These are phyloP conservation scores for Phytopythium vexans DNA, from an alignment of 352 stramenopile species.

Conservation along the genomic window DNA sequence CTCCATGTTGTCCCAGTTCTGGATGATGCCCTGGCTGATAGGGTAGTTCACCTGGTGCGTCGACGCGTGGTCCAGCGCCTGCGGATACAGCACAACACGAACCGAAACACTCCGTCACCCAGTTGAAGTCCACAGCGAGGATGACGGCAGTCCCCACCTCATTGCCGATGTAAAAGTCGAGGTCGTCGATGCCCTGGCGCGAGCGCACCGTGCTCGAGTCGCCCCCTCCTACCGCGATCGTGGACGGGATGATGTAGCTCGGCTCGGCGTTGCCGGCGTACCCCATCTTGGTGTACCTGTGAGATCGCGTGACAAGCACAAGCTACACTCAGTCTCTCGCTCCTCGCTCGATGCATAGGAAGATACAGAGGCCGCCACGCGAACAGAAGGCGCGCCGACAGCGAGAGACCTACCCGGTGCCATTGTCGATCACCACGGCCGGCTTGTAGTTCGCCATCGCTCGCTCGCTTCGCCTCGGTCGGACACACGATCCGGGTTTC, in stretches of 20 bases:
- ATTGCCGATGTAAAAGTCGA: constrained; percentile 96
- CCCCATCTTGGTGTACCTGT: constrained; percentile 96
- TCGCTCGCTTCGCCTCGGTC: not conserved
- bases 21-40: constrained; percentile 87
- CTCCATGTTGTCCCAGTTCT: constrained; percentile 97
- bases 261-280: constrained; percentile 93
- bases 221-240: constrained; percentile 78
- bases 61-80: constrained; percentile 81
- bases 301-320: not conserved
- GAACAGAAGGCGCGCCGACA: constrained; percentile 3
- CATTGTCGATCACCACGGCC: constrained; percentile 96
- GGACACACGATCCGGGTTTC: not conserved
- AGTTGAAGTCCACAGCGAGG: not conserved
- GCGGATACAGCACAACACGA: not conserved
- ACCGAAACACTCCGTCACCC: not conserved
- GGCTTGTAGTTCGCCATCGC: constrained; percentile 81
- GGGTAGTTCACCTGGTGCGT: constrained; percentile 92
- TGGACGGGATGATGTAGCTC: constrained; percentile 95
- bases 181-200: constrained; percentile 89
- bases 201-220: constrained; percentile 76
- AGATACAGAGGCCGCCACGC: constrained; percentile 1
- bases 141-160: constrained; percentile 27
- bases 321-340: no score
- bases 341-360: not conserved
- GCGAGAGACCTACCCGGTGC: constrained; percentile 81